Conservation (phyloP, 148 eudicot species). For the Rhododendron williamsianum region DNA sequence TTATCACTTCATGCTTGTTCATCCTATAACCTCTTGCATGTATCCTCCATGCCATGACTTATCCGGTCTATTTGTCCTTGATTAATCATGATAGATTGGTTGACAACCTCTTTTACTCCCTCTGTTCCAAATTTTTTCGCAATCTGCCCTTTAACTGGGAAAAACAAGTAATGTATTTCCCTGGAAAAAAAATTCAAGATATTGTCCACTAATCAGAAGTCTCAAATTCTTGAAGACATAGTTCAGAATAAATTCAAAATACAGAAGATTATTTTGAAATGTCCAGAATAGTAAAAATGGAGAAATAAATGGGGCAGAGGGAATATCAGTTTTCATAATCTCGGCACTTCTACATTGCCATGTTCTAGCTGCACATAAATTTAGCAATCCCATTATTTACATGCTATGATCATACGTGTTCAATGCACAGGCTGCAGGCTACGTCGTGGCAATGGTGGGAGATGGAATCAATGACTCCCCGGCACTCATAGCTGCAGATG, state of each 20-base stretch:
- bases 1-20: neutral
- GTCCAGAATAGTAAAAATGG: too few relatives aligned
- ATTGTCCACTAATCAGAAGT: neutral
- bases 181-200: neutral
- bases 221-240: neutral
- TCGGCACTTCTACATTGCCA: neutral
- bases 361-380: neutral
- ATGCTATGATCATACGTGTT: neutral
- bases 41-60: neutral
- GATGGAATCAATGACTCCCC: conserved; percentile 98
- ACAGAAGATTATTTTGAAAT: neutral
- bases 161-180: neutral
- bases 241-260: neutral
- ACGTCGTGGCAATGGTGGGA: conserved; percentile 90
- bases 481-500: conserved; percentile 91
- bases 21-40: neutral
- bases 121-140: neutral
- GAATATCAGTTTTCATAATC: neutral
- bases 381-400: neutral
- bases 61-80: neutral
- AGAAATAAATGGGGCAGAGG: neutral
- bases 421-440: conserved; percentile 52
- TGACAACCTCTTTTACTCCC: neutral
- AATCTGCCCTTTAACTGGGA: neutral
- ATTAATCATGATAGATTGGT: neutral